These are phyloP conservation scores for Fusarium mangiferae DNA, from an alignment of 2,329 filamentous ascomycete genomes.

Conservation along the genomic window DNA sequence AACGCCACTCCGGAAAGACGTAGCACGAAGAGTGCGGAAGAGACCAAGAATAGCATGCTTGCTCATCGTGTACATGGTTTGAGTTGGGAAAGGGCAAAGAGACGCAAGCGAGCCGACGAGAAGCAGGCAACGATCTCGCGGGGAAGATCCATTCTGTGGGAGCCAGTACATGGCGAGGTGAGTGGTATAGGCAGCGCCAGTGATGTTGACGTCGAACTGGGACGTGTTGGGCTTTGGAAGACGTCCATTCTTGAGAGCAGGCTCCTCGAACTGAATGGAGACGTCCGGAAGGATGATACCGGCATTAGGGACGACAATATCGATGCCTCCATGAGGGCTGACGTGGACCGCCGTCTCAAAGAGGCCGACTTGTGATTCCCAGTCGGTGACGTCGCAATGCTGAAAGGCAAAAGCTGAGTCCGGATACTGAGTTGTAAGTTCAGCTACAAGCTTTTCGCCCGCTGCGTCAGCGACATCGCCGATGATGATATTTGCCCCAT, in stretches of 20 bases:
- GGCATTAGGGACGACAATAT: slow-evolving; percentile 74
- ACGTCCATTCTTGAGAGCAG: slow-evolving; percentile 54
- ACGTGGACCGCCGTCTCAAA: slow-evolving; percentile 68
- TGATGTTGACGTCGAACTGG: slow-evolving; percentile 71
- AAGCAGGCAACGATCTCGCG: slow-evolving; percentile 68
- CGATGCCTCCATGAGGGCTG: slow-evolving; percentile 66
- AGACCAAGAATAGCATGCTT: slow-evolving; percentile 76
- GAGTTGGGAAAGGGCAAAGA: slow-evolving; percentile 55
- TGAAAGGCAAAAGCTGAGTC: slow-evolving; percentile 63
- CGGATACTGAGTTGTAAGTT: slow-evolving; percentile 55
- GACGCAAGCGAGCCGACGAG: slow-evolving; percentile 72
- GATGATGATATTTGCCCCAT: slow-evolving; percentile 69
- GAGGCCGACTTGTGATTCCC: slow-evolving; percentile 70
- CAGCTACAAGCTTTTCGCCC: slow-evolving; percentile 65
- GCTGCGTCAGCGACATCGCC: slow-evolving; percentile 68
- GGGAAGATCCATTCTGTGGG: slow-evolving; percentile 30
- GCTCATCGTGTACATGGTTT: slow-evolving; percentile 66
- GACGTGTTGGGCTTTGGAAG: slow-evolving; percentile 60
- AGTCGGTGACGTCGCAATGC: slow-evolving; percentile 72
- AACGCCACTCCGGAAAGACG: slow-evolving; percentile 58
- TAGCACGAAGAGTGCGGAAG: slow-evolving; percentile 67
- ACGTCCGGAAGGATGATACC: slow-evolving; percentile 60
- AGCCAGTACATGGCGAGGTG: slow-evolving; percentile 68
- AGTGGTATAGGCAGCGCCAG: slow-evolving; percentile 71
- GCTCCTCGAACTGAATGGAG: slow-evolving; percentile 57